These are phyloP conservation scores for Senecio squalidus DNA, from an alignment of 140 eudicot species.

Conservation along the genomic window DNA sequence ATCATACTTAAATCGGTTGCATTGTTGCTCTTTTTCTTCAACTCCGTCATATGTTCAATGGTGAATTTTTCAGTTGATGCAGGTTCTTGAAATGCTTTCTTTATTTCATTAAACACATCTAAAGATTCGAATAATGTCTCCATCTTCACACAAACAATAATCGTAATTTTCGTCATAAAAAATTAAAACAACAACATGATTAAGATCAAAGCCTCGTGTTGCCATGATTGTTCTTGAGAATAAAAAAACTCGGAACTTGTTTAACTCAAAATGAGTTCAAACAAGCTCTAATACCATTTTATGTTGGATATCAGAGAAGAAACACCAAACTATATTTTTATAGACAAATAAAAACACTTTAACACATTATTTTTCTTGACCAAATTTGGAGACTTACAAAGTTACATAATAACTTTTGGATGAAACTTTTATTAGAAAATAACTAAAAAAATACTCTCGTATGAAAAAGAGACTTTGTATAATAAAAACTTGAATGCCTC, in stretches of 20 bases:
- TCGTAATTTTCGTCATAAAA: not conserved
- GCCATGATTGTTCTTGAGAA: not conserved
- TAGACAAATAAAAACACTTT: no score
- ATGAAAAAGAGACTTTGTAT: no score
- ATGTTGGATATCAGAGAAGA: no score
- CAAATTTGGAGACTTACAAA: no score
- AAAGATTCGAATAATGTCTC: not conserved
- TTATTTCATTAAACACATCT: not conserved
- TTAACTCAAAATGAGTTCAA: not conserved
- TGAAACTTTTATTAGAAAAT: no score
- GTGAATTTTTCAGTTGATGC: not conserved
- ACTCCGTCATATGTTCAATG: not conserved
- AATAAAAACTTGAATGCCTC: no score
- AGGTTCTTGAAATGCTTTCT: not conserved
- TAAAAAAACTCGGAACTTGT: not conserved
- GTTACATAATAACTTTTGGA: no score
- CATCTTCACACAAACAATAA: not conserved
- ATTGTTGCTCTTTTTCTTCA: not conserved
- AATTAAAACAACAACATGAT: not conserved
- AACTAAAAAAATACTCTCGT: no score
- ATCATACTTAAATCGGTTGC: not conserved
- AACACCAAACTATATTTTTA: no score
- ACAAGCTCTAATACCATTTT: not conserved
- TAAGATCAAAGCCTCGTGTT: not conserved
- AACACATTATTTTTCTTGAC: no score